A percentile compares a stretch with the other conserved stretches of the same genome.
Evolutionary conservation across 441 rosid genomes (phyloP).

Genomic region (Eutrema salsugineum): DNA sequence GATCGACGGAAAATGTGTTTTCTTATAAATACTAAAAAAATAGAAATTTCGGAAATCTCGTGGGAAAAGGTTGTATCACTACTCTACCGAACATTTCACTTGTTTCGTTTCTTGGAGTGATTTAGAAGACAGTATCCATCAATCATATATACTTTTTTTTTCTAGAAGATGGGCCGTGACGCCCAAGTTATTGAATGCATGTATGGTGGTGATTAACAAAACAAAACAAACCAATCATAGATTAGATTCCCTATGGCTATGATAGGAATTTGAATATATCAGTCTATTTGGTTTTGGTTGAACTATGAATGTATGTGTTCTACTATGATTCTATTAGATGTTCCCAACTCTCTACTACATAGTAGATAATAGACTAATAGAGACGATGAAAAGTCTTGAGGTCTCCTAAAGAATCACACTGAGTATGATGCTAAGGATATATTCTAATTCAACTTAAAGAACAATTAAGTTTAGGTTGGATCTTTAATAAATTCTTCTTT

Average conservation of each 20-base stretch:
- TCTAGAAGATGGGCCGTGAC: neutral
- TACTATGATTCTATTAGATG: slow-evolving; percentile 1
- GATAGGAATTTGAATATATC: neutral
- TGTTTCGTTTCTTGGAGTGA: neutral
- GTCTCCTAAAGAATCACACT: neutral
- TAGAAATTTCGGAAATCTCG: neutral
- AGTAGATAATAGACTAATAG: neutral
- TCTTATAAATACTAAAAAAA: neutral
- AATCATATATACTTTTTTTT: neutral
- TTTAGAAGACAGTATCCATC: neutral
- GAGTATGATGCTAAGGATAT: neutral
- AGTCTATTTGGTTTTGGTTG: neutral
- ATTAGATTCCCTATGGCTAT: neutral
- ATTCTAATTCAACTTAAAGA: slow-evolving; percentile 10
- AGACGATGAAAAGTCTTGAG: neutral
- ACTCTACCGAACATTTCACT: neutral
- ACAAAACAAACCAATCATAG: neutral
- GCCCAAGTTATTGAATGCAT: neutral
- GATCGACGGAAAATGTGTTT: too few species aligned
- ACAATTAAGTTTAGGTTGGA: neutral
- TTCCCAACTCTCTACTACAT: neutral
- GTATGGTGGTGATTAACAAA: neutral
- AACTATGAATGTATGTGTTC: slow-evolving; percentile 1
- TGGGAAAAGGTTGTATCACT: neutral
- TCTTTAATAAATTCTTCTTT: slow-evolving; percentile 12